Base-by-base conservation (phyloP, 176 grass and related monocot genomes). In the Poa annua region DNA sequence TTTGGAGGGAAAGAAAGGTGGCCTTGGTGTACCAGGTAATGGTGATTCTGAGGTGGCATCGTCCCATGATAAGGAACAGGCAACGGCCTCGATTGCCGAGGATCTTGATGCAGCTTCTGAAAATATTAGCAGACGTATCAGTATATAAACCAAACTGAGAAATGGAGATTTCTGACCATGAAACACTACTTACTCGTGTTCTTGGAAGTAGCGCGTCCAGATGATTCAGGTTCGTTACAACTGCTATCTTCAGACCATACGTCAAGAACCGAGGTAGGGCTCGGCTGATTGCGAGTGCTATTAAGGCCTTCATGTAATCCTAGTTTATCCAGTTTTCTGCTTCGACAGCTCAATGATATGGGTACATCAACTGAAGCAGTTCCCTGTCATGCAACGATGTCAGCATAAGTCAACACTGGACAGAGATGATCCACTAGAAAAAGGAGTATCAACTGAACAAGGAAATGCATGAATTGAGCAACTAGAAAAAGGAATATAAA, bases 231-330 rank as follows among this genome's bases (percentile, higher is more conserved):
- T 54, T 85, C 94, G 14, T 83, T 90, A 32, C 75, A 86, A 72
- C 87, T 94, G 57, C 79, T 86, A 59, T 94, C 89, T 85, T 97
- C 94, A 80, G 92, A 96, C 8, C 75, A 55, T 73, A 69, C 76
- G 86, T 99, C 91, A 42, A 99, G 83, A 88, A 99, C 87, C 52
- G 96, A 99, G 55, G 91, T 96, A 51, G 96, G 91, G 78, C 96
- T 99, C 7, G 96, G 96, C 54, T 96, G 95, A 77, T 97, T 86
- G 7, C 76, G 86, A 63, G 84, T 81, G 64, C 36, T 52, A 74
- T 83, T 86, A 68, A 61, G 69, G 67, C 57, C 32, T 83, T 81
- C 76, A 14, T 39, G 56, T 67, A 83, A 68, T 74, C 60, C 44
- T 62, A 74, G 21, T 72, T 81, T 96, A 32, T 93, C 80, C 11